These are phyloP conservation scores for Aspergillus udagawae DNA, from an alignment of 2,329 filamentous ascomycete genomes.

Conservation along the genomic window DNA sequence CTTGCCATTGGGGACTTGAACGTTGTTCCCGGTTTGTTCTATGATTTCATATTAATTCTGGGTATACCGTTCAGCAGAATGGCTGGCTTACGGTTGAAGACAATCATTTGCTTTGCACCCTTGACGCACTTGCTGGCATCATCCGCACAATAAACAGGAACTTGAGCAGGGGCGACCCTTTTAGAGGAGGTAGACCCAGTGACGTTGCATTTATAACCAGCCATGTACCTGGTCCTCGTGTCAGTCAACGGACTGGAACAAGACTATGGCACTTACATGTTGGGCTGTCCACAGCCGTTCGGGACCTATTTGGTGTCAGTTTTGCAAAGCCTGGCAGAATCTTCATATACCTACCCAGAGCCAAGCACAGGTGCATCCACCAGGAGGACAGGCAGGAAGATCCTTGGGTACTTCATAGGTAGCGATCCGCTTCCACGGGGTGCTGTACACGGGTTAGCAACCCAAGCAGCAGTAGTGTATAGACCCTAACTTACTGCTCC, in stretches of 20 bases:
- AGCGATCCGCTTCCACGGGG: slow-evolving; percentile 37
- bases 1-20: slow-evolving; percentile 11
- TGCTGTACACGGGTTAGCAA: slow-evolving; percentile 19
- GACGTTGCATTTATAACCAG: slow-evolving; percentile 48
- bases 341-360: slow-evolving; percentile 29
- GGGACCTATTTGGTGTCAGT: slow-evolving; percentile 19
- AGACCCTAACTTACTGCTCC: slow-evolving; percentile 33
- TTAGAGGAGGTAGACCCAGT: slow-evolving; percentile 41
- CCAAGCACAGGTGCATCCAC: slow-evolving; percentile 41
- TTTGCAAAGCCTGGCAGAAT: no score
- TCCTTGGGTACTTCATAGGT: slow-evolving; percentile 34
- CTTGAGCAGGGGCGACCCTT: slow-evolving; percentile 39
- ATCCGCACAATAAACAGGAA: slow-evolving; percentile 42
- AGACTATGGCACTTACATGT: slow-evolving; percentile 26
- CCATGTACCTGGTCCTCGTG: slow-evolving; percentile 39
- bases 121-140: slow-evolving; percentile 41
- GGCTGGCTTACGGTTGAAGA: slow-evolving; percentile 39
- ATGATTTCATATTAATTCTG: background rate
- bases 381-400: slow-evolving; percentile 35
- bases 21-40: slow-evolving; percentile 15
- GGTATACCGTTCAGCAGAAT: background rate
- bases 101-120: slow-evolving; percentile 51
- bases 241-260: background rate
- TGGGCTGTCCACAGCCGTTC: slow-evolving; percentile 35
- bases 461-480: background rate